Percentiles rank a stretch among this genome's conserved stretches.
Evolutionary conservation across 129 eudicot genomes (phyloP).

Genomic region (Saussurea involucrata): DNA sequence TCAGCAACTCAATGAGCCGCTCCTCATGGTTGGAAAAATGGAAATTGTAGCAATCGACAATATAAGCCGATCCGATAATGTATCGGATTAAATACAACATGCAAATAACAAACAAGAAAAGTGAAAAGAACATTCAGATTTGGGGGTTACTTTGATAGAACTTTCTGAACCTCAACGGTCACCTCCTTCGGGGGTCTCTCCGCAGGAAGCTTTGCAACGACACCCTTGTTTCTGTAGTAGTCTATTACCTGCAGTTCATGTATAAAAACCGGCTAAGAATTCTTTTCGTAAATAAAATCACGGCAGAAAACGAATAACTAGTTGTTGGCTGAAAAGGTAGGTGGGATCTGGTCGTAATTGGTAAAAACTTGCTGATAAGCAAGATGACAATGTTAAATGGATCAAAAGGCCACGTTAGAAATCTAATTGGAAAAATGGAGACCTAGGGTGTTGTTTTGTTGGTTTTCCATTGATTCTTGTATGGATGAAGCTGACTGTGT

Average conservation of each 20-base stretch:
- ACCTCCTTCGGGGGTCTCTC: slow-evolving; percentile 55
- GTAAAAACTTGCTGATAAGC: background rate
- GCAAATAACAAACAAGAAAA: background rate
- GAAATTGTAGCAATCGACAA: slow-evolving; percentile 14
- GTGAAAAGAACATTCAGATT: background rate
- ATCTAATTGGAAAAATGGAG: background rate
- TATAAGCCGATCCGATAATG: slow-evolving; percentile 13
- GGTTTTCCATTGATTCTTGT: no score
- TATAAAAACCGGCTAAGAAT: background rate
- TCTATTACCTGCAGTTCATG: slow-evolving; percentile 3
- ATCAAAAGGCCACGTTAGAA: no score
- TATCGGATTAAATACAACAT: slow-evolving; percentile 15
- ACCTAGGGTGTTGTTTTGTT: no score
- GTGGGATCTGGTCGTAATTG: background rate
- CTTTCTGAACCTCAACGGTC: slow-evolving; percentile 31
- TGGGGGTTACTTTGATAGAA: background rate
- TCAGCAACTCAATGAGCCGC: slow-evolving; percentile 22
- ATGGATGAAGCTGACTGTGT: no score
- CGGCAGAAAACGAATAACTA: background rate
- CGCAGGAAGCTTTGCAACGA: slow-evolving; percentile 55
- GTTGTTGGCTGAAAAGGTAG: background rate
- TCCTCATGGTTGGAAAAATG: slow-evolving; percentile 21
- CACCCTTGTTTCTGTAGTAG: slow-evolving; percentile 39
- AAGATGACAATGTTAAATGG: no score
- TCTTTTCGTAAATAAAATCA: background rate